These are phyloP conservation scores for Gyromitra esculenta DNA, from an alignment of 2,329 filamentous ascomycete species.

Conservation along the genomic window DNA sequence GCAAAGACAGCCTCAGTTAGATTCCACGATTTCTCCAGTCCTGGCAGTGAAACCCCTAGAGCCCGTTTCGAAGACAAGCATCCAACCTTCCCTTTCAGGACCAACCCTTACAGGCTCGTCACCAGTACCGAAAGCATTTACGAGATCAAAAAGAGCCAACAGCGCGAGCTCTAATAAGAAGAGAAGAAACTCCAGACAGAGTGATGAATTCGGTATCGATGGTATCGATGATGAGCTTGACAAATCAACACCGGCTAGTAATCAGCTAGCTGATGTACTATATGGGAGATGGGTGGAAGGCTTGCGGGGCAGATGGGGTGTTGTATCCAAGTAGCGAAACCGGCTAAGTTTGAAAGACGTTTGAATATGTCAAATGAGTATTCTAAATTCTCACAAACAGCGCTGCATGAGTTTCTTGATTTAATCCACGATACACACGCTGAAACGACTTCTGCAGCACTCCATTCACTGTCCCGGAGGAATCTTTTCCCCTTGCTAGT, in stretches of 20 bases:
- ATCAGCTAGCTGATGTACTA: slow-evolving; percentile 75
- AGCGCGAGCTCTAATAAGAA: slow-evolving; percentile 34
- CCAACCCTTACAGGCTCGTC: slow-evolving; percentile 33
- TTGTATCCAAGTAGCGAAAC: slow-evolving; percentile 32
- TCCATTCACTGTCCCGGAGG: slow-evolving; percentile 14
- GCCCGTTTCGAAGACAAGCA: slow-evolving; percentile 73
- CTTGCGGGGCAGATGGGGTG: slow-evolving; percentile 73
- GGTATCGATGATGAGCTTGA: slow-evolving; percentile 26
- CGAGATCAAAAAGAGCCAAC: slow-evolving; percentile 34
- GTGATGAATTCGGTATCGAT: slow-evolving; percentile 34
- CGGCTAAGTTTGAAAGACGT: background rate
- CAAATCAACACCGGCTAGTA: slow-evolving; percentile 32
- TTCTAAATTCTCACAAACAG: slow-evolving; percentile 13
- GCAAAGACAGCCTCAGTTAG: slow-evolving; percentile 74
- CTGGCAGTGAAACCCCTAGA: slow-evolving; percentile 76
- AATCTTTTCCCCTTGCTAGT: slow-evolving; percentile 11
- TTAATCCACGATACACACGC: slow-evolving; percentile 21
- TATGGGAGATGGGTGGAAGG: slow-evolving; percentile 92
- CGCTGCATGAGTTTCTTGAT: background rate
- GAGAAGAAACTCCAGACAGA: slow-evolving; percentile 28
- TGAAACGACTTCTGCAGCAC: slow-evolving; percentile 18
- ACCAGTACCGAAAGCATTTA: slow-evolving; percentile 28
- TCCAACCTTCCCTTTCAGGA: slow-evolving; percentile 42
- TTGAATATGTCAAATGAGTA: slow-evolving; percentile 24
- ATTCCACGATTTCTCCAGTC: slow-evolving; percentile 63